phyloP scores from a whole-genome alignment of 306 rosid species.

The Fragaria nilgerrensis region DNA sequence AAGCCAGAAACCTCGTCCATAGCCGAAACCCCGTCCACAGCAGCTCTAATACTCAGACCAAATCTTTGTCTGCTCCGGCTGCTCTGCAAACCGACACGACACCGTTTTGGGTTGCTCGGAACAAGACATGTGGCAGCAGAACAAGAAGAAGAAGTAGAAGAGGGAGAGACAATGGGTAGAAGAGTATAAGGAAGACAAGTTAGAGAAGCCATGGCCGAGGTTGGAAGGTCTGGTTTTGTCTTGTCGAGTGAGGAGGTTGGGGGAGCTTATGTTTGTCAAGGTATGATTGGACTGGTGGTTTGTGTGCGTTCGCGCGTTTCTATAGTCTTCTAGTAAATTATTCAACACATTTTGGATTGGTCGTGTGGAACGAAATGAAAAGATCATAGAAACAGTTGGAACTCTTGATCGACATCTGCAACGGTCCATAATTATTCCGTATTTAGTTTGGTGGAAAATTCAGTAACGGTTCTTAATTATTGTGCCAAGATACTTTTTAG shows the following conservation, averaged over 20 bases:
- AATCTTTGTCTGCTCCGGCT: constrained; percentile 24
- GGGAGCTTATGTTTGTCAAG: background rate
- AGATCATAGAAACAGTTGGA: background rate
- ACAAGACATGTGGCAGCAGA: constrained; percentile 5
- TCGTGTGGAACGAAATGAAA: background rate
- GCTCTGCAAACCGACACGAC: constrained; percentile 13
- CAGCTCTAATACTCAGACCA: constrained; percentile 28
- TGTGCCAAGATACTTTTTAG: too few species aligned
- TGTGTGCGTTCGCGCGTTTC: background rate
- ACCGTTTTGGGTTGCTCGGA: constrained; percentile 23
- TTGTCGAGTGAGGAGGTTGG: background rate
- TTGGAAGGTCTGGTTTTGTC: background rate
- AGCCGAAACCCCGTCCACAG: constrained; percentile 28
- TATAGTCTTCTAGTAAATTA: background rate
- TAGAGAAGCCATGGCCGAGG: constrained; percentile 40
- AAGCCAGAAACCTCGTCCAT: constrained; percentile 15
- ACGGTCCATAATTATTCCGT: background rate
- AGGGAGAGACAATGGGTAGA: constrained; percentile 16
- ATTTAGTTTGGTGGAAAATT: too few species aligned
- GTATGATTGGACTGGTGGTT: background rate
- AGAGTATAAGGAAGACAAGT: constrained; percentile 35
- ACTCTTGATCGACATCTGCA: background rate
- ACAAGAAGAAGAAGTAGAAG: constrained; percentile 15
- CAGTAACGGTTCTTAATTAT: too few species aligned
- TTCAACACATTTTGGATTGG: background rate